Evolutionary conservation across 805 yeast genomes (phyloP).

Genomic region (Candida tallmaniae): DNA sequence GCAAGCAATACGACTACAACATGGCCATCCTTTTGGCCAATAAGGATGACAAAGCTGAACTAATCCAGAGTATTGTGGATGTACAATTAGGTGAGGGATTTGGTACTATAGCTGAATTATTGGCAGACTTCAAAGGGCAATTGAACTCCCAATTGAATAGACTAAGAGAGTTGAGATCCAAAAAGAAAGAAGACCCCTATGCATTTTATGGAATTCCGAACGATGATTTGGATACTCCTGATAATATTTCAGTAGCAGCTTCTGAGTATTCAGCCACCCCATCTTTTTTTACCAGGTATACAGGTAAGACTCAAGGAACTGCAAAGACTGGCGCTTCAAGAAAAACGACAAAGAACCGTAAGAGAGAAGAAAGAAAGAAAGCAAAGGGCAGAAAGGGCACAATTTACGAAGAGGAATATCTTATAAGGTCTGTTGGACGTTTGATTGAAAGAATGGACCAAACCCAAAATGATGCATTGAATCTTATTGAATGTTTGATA

Average conservation of each 20-base stretch:
- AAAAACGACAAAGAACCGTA: slow-evolving; percentile 83
- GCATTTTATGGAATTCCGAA: slow-evolving; percentile 69
- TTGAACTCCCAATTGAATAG: slow-evolving; percentile 77
- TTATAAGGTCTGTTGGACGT: slow-evolving; percentile 83
- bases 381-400: slow-evolving; percentile 99
- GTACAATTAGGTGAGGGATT: slow-evolving; percentile 81
- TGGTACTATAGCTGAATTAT: slow-evolving; percentile 77
- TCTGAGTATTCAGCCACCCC: slow-evolving; percentile 91
- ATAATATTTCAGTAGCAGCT: slow-evolving; percentile 91
- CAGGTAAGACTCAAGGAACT: slow-evolving; percentile 94
- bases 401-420: slow-evolving; percentile 93
- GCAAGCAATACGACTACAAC: slow-evolving; percentile 71
- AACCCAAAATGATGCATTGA: slow-evolving; percentile 69
- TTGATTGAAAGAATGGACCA: slow-evolving; percentile 74
- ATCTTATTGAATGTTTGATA: slow-evolving; percentile 68
- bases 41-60: slow-evolving; percentile 37
- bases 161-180: slow-evolving; percentile 76
- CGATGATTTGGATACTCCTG: slow-evolving; percentile 68
- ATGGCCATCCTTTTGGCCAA: slow-evolving; percentile 68
- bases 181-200: slow-evolving; percentile 80
- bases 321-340: slow-evolving; percentile 96
- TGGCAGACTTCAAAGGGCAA: slow-evolving; percentile 93
- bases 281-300: slow-evolving; percentile 90
- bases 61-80: slow-evolving; percentile 60
- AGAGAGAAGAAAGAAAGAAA: slow-evolving; percentile 91